Percentiles rank a stretch among this genome's conserved stretches.
These are phyloP conservation scores for Hygrocybe coccinea DNA, from an alignment of 768 basidiomycete species.

Conservation along the genomic window DNA sequence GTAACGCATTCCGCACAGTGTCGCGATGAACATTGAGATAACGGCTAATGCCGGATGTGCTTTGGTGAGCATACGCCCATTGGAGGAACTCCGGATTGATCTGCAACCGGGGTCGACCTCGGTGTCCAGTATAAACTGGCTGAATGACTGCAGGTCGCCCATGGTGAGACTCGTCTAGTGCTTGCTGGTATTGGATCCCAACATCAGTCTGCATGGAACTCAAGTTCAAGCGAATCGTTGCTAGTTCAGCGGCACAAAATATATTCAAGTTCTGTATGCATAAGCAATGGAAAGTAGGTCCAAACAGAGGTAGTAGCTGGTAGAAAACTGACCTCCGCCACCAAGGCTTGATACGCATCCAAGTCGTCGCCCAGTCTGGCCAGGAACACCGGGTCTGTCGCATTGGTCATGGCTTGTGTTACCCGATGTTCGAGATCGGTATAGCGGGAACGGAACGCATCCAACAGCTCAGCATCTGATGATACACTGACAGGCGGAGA, in stretches of 20 bases:
- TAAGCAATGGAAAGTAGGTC: not conserved
- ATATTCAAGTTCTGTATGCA: conserved; percentile 9
- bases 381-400: conserved; percentile 2
- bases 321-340: conserved; percentile 1
- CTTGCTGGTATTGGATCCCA: conserved; percentile 5
- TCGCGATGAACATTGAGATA: conserved; percentile 14
- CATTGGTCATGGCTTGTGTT: not conserved
- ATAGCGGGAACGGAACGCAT: not conserved
- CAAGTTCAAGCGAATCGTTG: conserved; percentile 5
- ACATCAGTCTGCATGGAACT: conserved; percentile 12
- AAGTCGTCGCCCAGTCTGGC: conserved; percentile 7
- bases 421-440: not conserved
- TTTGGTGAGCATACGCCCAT: conserved; percentile 15
- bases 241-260: conserved; percentile 9
- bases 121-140: conserved; percentile 5
- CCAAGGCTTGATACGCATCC: conserved; percentile 4
- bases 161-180: conserved; percentile 12
- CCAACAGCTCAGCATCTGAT: not conserved
- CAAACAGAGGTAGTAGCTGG: not conserved
- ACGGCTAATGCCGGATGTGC: conserved; percentile 12
- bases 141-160: conserved; percentile 9
- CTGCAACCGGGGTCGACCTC: conserved; percentile 12
- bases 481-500: not conserved
- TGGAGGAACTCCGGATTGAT: conserved; percentile 17
- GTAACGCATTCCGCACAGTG: conserved; percentile 4